Evolutionary conservation across 441 rosid species (phyloP).

Genomic region (Corymbia citriodora): DNA sequence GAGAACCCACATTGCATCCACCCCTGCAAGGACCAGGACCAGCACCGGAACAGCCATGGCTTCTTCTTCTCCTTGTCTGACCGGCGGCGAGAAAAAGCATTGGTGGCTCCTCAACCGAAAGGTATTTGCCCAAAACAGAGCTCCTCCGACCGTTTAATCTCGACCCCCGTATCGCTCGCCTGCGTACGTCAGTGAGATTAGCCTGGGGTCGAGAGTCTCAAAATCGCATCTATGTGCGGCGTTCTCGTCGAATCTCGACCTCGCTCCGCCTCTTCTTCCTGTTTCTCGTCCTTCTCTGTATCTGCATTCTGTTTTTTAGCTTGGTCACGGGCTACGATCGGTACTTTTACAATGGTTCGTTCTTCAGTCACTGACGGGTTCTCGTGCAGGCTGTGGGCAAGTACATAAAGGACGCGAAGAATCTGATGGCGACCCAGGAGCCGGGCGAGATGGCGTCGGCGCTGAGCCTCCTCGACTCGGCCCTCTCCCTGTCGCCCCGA

Average conservation of each 20-base stretch:
- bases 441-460: conserved; percentile 4
- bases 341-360: neutral
- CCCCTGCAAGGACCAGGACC: neutral
- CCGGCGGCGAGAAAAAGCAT: neutral
- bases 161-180: neutral
- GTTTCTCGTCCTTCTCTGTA: neutral
- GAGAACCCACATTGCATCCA: neutral
- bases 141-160: neutral
- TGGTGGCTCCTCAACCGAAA: neutral
- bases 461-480: conserved; percentile 8
- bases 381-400: neutral
- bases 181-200: neutral
- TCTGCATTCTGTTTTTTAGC: neutral
- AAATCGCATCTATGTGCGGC: neutral
- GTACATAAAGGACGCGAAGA: conserved; percentile 1
- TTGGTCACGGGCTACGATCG: neutral
- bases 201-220: neutral
- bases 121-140: neutral
- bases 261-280: neutral
- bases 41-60: conserved; percentile 33
- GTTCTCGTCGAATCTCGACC: neutral
- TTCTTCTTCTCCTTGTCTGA: conserved; percentile 11
- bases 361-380: neutral
- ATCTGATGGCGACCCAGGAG: conserved; percentile 7
- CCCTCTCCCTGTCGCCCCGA: conserved; percentile 13